phyloP scores from a whole-genome alignment of 192 early-diverging fungal species.

The Paraglomus brasilianum region DNA sequence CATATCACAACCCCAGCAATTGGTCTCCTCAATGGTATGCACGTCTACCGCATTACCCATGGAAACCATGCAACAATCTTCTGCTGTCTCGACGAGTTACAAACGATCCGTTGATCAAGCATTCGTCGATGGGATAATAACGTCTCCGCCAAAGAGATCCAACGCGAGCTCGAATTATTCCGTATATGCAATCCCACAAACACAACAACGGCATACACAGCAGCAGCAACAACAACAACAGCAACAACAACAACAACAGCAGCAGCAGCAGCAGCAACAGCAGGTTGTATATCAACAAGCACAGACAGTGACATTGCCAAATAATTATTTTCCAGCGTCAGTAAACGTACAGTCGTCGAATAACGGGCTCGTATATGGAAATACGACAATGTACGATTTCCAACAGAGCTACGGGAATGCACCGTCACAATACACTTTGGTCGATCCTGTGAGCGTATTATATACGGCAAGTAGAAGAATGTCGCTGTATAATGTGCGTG shows the following conservation, averaged over 20 bases:
- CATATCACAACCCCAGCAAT: background rate
- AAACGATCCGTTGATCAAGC: conserved; percentile 27
- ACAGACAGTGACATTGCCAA: too few species aligned
- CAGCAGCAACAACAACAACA: conserved; percentile 1
- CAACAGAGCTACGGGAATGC: too few species aligned
- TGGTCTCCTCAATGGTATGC: background rate
- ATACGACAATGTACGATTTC: too few species aligned
- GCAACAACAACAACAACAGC: background rate
- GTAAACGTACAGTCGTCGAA: too few species aligned
- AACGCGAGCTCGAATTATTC: background rate
- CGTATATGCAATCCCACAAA: background rate
- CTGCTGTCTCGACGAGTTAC: background rate
- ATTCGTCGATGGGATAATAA: conserved; percentile 26
- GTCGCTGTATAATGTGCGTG: too few species aligned
- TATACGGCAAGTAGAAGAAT: too few species aligned
- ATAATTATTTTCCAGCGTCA: too few species aligned
- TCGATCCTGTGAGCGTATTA: too few species aligned
- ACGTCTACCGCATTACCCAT: background rate
- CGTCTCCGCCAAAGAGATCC: conserved; percentile 24
- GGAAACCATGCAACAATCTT: background rate
- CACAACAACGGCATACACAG: background rate
- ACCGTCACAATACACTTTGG: too few species aligned
- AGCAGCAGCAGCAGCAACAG: background rate
- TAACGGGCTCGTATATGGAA: too few species aligned
- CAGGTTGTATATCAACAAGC: too few species aligned